These are phyloP conservation scores for Rhododendron vialii DNA, from an alignment of 148 eudicot species.

Conservation along the genomic window DNA sequence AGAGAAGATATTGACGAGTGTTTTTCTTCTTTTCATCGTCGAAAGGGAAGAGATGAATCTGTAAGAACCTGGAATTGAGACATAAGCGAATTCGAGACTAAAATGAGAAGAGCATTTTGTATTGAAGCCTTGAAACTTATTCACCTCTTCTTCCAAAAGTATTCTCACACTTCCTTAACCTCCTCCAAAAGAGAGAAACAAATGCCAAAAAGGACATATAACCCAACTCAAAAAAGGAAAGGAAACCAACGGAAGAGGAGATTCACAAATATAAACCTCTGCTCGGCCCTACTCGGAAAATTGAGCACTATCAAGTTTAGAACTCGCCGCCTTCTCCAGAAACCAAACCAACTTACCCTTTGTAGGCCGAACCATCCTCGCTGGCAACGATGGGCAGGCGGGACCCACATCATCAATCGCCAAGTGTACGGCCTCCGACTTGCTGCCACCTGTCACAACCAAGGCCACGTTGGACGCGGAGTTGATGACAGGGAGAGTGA, in stretches of 20 bases:
- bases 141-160: slow-evolving; percentile 14
- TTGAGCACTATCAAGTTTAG: slow-evolving; percentile 36
- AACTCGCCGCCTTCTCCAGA: slow-evolving; percentile 52
- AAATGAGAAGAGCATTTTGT: slow-evolving; percentile 7
- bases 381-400: slow-evolving; percentile 42
- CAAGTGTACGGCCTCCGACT: slow-evolving; percentile 56
- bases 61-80: not conserved
- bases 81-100: not conserved
- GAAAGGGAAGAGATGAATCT: not conserved
- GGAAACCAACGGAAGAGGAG: not conserved
- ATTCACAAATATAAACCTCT: slow-evolving; percentile 3
- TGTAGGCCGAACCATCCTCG: slow-evolving; percentile 60
- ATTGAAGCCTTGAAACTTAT: slow-evolving; percentile 6
- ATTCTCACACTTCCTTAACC: slow-evolving; percentile 2
- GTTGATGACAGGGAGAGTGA: slow-evolving; percentile 86
- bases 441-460: slow-evolving; percentile 60
- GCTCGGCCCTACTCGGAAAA: slow-evolving; percentile 28
- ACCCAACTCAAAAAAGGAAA: slow-evolving; percentile 2
- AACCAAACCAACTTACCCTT: slow-evolving; percentile 71
- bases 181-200: not conserved
- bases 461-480: slow-evolving; percentile 73
- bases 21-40: not conserved
- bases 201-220: not conserved
- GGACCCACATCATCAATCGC: slow-evolving; percentile 41
- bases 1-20: not conserved